A percentile compares a stretch with the other conserved stretches of the same genome.
phyloP scores from a whole-genome alignment of 1,284 basidiomycete species.

The Sphagnurus paluster region DNA sequence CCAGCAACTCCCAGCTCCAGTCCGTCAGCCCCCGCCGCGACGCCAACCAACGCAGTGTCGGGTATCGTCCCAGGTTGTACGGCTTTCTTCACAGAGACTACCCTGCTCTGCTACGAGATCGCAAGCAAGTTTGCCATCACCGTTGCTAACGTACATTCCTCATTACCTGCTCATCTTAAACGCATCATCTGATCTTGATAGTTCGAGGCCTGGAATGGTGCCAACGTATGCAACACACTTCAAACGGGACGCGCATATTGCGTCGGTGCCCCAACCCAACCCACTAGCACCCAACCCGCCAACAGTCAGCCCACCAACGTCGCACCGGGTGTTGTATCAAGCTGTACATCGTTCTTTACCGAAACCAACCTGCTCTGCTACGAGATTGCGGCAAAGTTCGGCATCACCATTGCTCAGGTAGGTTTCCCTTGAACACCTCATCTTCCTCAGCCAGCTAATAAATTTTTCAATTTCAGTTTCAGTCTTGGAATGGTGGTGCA shows the following conservation, averaged over 20 bases:
- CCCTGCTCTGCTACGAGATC: conserved; percentile 11
- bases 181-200: neutral
- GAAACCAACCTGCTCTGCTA: conserved; percentile 13
- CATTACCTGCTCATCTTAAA: neutral
- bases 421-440: neutral
- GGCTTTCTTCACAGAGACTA: conserved; percentile 10
- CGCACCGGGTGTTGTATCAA: conserved; percentile 7
- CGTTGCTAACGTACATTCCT: conserved; percentile 5
- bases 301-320: conserved; percentile 4
- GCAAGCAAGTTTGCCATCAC: conserved; percentile 7
- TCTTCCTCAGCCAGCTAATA: neutral
- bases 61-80: conserved; percentile 8
- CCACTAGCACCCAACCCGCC: no score
- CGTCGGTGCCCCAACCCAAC: no score
- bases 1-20: neutral
- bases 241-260: conserved; percentile 9
- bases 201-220: conserved; percentile 15
- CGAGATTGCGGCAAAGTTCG: conserved; percentile 5
- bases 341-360: conserved; percentile 8
- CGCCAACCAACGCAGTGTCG: conserved; percentile 8
- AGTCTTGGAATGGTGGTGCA: conserved; percentile 7
- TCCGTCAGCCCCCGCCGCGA: conserved; percentile 3
- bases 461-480: neutral
- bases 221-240: conserved; percentile 7
- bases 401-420: conserved; percentile 10